Evolutionary conservation across 257 asterid species (phyloP).

Genomic region (Coffea eugenioides): DNA sequence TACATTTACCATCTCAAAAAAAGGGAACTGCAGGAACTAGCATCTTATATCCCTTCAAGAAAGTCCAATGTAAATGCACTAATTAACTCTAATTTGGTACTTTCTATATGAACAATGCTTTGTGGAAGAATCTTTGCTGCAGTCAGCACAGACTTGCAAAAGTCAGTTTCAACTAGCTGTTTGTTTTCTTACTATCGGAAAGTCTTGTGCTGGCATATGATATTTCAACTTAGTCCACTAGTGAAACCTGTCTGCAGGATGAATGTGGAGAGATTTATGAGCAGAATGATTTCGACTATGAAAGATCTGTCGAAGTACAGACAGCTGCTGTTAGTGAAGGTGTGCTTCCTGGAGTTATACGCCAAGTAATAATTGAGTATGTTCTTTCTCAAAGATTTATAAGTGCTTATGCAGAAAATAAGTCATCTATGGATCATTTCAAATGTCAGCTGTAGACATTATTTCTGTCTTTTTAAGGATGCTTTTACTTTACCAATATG

Average conservation of each 20-base stretch:
- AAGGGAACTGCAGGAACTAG: neutral
- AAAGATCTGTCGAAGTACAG: conserved; percentile 56
- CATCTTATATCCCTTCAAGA: neutral
- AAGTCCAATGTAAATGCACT: neutral
- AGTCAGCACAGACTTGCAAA: neutral
- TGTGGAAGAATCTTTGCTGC: neutral
- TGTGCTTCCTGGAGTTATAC: conserved; percentile 87
- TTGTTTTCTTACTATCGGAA: neutral
- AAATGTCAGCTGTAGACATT: neutral
- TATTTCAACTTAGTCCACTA: neutral
- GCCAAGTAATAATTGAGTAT: conserved; percentile 80
- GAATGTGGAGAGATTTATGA: conserved; percentile 28
- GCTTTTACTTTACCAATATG: neutral
- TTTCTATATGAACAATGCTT: neutral
- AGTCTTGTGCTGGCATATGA: neutral
- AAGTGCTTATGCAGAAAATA: neutral
- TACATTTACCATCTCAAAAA: neutral
- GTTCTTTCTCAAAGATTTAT: conserved; percentile 17
- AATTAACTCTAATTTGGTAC: neutral
- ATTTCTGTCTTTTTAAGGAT: neutral
- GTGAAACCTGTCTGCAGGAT: conserved; percentile 41
- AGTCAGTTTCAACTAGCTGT: neutral
- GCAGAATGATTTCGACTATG: conserved; percentile 27
- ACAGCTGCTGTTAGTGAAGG: conserved; percentile 77
- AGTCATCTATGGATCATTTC: neutral